Evolutionary conservation across 306 rosid genomes (phyloP).

Genomic region (Acacia crassicarpa): DNA sequence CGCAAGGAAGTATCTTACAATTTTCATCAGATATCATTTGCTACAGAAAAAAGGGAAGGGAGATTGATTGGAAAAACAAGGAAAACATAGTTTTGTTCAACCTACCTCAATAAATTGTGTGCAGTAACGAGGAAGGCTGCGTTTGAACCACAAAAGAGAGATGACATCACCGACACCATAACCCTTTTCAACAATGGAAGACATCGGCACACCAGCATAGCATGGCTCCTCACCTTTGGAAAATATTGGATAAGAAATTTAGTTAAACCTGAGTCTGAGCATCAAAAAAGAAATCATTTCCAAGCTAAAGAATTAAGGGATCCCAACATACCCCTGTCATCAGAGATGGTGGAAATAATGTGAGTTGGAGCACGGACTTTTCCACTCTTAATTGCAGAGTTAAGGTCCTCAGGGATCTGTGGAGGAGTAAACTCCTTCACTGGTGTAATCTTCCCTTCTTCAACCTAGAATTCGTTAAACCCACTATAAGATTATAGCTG

Average conservation of each 20-base stretch:
- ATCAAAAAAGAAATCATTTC: neutral
- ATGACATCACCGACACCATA: constrained; percentile 84
- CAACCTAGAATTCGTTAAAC: constrained; percentile 43
- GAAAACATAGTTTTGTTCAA: constrained; percentile 9
- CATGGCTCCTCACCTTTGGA: constrained; percentile 84
- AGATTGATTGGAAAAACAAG: neutral
- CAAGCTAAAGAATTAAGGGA: neutral
- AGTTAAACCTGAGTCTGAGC: constrained; percentile 22
- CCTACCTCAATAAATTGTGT: constrained; percentile 80
- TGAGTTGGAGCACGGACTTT: constrained; percentile 95
- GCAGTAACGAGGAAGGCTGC: constrained; percentile 90
- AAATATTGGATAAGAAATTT: constrained; percentile 29
- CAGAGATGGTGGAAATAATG: constrained; percentile 89
- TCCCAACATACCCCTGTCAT: constrained; percentile 71
- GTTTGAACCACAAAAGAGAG: constrained; percentile 90
- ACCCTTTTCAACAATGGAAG: constrained; percentile 83
- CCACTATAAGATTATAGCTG: constrained; percentile 13
- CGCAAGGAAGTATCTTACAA: neutral
- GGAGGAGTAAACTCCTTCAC: constrained; percentile 81
- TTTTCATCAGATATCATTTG: constrained; percentile 13
- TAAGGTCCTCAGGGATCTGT: constrained; percentile 90
- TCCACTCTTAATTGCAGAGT: constrained; percentile 79
- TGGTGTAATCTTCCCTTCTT: constrained; percentile 58
- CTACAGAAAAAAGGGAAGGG: neutral
- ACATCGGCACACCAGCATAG: constrained; percentile 93